Evolutionary conservation across 805 yeast genomes (phyloP), one percentile per base, ranked within the genome.

Genomic region (Yamadazyma philogaea): DNA sequence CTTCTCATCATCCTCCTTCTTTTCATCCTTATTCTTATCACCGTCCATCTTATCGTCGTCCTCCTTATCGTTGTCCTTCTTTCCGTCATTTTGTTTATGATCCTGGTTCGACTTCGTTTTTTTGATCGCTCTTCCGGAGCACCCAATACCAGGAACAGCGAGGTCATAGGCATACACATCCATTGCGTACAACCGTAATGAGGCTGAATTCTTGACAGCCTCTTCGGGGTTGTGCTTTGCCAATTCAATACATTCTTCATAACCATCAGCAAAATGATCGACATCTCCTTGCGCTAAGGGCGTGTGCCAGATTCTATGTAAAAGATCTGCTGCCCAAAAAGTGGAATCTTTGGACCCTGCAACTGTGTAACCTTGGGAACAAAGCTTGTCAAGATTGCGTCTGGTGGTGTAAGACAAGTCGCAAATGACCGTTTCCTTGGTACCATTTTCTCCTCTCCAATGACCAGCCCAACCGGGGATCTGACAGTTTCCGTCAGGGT

Each of bases 371-470:
- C 73, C 73, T 44, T 54, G 55, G 12, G 61, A 53, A 50, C 74
- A 68, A 40, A 68, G 48, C 34, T 60, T 59, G 6, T 60, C 44
- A 32, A 66, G 47, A 33, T 56, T 62, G 30, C 39, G 46, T 49
- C 64, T 65, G 1, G 67, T 44, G 15, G 53, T 52, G 52, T 59
- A 69, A 36, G 68, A 64, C 27, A 59, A 48, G 40, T 68, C 72
- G 53, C 74, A 68, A 41, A 69, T 61, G 17, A 65, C 71, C 14
- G 66, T 68, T 49, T 69, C 72, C 37, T 60, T 57, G 8, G 63
- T 51, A 18, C 57, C 63, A 38, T 60, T 60, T 16, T 51, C 53
- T 18, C 59, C 66, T 48, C 73, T 59, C 59, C 66, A 66, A 33
- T 68, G 65, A 20, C 74, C 73, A 6, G 72, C 69, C 56, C 63